These are phyloP conservation scores for Beauveria australis DNA, from an alignment of 2,329 filamentous ascomycete genomes.

Conservation along the genomic window DNA sequence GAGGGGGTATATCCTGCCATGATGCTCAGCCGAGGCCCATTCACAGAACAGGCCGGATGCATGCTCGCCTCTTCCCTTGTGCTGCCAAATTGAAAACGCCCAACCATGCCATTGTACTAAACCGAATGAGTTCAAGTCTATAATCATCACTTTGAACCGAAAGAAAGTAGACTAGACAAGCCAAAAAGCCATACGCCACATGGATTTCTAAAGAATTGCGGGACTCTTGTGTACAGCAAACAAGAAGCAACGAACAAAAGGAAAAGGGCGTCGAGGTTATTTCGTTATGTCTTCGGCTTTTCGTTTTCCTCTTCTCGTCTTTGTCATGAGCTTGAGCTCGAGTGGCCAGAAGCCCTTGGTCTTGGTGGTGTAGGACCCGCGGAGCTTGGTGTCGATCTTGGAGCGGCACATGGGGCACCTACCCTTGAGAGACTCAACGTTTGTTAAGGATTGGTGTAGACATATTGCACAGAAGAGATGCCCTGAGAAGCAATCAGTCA, in stretches of 20 bases:
- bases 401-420: constrained; percentile 58
- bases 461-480: constrained; percentile 58
- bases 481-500: constrained; percentile 30
- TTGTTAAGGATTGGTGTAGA: constrained; percentile 47
- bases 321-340: constrained; percentile 55
- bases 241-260: not conserved
- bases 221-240: not conserved
- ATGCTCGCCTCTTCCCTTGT: not conserved
- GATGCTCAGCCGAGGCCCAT: not conserved
- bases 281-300: constrained; percentile 24
- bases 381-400: constrained; percentile 43
- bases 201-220: not conserved
- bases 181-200: not conserved
- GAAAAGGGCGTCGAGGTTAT: not conserved
- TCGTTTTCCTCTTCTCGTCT: constrained; percentile 41
- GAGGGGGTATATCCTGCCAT: constrained; percentile 4
- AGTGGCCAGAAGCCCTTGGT: constrained; percentile 49
- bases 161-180: not conserved
- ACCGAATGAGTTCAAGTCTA: not conserved
- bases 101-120: not conserved
- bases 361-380: constrained; percentile 32
- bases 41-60: not conserved
- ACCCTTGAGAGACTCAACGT: constrained; percentile 46
- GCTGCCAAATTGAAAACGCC: not conserved
- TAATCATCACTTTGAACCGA: not conserved